Evolutionary conservation across 305 asterid species (phyloP), one percentile per base, ranked within the genome.

Genomic region (Fraxinus platypoda): DNA sequence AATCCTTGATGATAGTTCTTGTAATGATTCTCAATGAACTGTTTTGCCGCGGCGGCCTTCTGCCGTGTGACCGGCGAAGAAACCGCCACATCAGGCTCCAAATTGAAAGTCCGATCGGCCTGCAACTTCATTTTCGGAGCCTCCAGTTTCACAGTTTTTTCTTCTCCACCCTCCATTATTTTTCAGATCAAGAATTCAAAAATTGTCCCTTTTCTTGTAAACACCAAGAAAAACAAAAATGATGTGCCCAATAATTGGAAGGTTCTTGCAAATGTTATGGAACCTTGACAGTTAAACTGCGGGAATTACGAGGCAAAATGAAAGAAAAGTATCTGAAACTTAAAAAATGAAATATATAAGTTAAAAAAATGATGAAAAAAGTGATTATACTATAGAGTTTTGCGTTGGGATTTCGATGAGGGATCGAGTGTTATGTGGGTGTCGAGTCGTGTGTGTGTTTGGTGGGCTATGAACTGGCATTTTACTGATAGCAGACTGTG

Each of bases 61-160:
- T 95, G 98, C 19, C 98, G 86, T 2, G 99, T 95, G 23, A 95
- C 99, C 78, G 99, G 97, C 79, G 99, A 95, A 31, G 99, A 95
- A 74, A 89, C 94, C 54, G 94, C 90, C 76, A 84, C 93, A 46
- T 95, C 98, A 34, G 97, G 93, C 84, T 95, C 99, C 74, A 91
- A 80, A 79, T 75, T 84, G 86, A 94, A 90, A 79, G 87, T 91
- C 82, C 93, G 93, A 85, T 95, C 95, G 78, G 93, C 90, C 83
- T 83, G 91, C 85, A 91, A 86, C 90, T 78, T 91, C 91, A 91
- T 88, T 28, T 85, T 86, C 77, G 87, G 84, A 84, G 91, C 87
- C 74, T 89, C 95, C 84, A 90, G 80, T 80, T 84, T 90, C 43
- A 85, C 93, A 19, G 92, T 89, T 57, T 91, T 94, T 38, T 83